These are phyloP conservation scores for Geranium rotundifolium DNA, from an alignment of 345 rosid genomes.

Conservation along the genomic window DNA sequence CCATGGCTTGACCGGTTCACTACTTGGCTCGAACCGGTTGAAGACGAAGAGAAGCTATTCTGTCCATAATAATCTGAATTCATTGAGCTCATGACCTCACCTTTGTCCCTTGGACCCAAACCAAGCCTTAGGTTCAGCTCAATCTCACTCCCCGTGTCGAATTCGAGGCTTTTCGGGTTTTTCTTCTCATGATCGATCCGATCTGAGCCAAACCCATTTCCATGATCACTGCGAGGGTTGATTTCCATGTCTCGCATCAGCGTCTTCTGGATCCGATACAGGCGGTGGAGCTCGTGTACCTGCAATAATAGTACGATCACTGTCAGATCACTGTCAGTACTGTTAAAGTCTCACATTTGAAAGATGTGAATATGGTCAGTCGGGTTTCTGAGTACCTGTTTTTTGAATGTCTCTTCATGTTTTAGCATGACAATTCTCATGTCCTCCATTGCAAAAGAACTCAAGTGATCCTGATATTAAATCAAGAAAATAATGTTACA, in stretches of 20 bases:
- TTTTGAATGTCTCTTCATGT: conserved; percentile 94
- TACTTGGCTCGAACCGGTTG: conserved; percentile 51
- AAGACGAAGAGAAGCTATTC: conserved; percentile 58
- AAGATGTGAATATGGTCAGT: no score
- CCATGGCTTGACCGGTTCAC: conserved; percentile 31
- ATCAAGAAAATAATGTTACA: neutral
- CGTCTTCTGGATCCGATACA: conserved; percentile 67
- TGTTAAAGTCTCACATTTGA: no score
- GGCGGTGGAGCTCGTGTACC: conserved; percentile 86
- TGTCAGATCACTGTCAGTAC: neutral
- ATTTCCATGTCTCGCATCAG: conserved; percentile 50
- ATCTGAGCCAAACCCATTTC: neutral
- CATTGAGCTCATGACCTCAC: conserved; percentile 13
- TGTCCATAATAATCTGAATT: conserved; percentile 47
- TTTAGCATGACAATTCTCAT: conserved; percentile 90
- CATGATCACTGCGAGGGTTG: conserved; percentile 12
- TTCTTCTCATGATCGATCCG: neutral
- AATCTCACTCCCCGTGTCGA: conserved; percentile 47
- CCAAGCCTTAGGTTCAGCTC: conserved; percentile 86
- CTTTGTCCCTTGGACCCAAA: conserved; percentile 34
- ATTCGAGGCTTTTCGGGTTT: neutral
- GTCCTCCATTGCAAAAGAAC: conserved; percentile 60
- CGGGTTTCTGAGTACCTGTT: conserved; percentile 42
- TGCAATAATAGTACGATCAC: conserved; percentile 11
- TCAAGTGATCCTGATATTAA: conserved; percentile 1